Evolutionary conservation across 768 basidiomycete genomes (phyloP), one percentile per base, ranked within the genome.

Genomic region (Guyanaporus albipodus): DNA sequence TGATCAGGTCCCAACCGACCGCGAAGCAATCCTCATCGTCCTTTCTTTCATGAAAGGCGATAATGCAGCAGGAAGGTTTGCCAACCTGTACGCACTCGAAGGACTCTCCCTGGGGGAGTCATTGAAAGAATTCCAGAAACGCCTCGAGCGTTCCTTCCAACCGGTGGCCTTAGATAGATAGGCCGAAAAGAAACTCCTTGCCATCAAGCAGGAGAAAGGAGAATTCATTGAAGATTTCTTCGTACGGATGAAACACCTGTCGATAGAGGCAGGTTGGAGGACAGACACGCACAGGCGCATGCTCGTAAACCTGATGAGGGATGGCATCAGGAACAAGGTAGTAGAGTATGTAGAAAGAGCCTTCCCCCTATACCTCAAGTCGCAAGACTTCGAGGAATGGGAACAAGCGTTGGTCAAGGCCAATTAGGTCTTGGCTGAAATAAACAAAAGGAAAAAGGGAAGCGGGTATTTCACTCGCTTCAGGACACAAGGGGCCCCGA

Each of bases 1-100:
- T 6, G 6, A 27, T 2, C 2, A 1, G 0, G 26, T 12, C 6
- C 42, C 19, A 0, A 21, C 5, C 3, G 26, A 36, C 1, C 1
- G 1, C 0, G 26, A 44, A 7, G 28, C 36, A 5, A 36, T 44
- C 2, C 27, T 44, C 1, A 34, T 43, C 4, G 10, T 28, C 19
- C 11, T 45, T 0, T 31, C 15, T 1, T 45, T 22, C 6, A 45
- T 45, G 36, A 37, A 5, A 8, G 44, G 36, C 0, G 2, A 12
- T 1, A 38, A 45, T 4, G 28, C 44, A 0, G 36, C 11, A 0
- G 36, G 44, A 14, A 4, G 11, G 4, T 45, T 45, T 5, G n/a
- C 36, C 0, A 22, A 45, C 6, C 22, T 45, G 0, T 38, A 17
- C 4, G 7, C n/a, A 9, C 9, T 12, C 9, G 10, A 28, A 6